phyloP scores from a whole-genome alignment of 73 alveolate species.

The Paramecium octaurelia region DNA sequence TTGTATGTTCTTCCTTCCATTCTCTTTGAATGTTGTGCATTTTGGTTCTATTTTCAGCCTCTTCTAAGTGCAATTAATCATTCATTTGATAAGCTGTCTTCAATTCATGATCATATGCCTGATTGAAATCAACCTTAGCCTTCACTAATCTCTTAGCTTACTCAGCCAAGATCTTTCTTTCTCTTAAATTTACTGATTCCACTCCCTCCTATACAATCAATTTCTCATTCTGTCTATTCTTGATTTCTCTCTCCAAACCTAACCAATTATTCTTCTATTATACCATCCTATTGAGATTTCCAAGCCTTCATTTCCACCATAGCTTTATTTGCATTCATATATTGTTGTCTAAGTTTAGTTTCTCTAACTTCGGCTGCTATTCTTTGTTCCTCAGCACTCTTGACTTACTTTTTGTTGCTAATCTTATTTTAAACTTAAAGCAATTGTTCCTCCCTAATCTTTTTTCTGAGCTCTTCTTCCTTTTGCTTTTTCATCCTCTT shows the following conservation, averaged over 20 bases:
- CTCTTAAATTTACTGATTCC: slow-evolving; percentile 87
- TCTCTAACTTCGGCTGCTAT: slow-evolving; percentile 95
- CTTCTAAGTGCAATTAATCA: slow-evolving; percentile 83
- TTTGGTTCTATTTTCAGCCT: slow-evolving; percentile 81
- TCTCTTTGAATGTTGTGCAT: slow-evolving; percentile 84
- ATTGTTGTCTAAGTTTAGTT: slow-evolving; percentile 91
- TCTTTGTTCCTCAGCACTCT: slow-evolving; percentile 92
- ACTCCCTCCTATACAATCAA: slow-evolving; percentile 87
- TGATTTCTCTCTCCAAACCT: slow-evolving; percentile 95
- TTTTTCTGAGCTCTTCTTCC: slow-evolving; percentile 79
- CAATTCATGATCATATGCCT: slow-evolving; percentile 78
- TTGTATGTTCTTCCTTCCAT: slow-evolving; percentile 69
- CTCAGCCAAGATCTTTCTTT: slow-evolving; percentile 74
- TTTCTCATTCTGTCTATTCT: slow-evolving; percentile 86
- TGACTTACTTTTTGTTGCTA: slow-evolving; percentile 81
- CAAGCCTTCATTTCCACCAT: slow-evolving; percentile 96
- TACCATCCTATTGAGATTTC: slow-evolving; percentile 93
- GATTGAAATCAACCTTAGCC: slow-evolving; percentile 75
- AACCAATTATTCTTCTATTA: not conserved
- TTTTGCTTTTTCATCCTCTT: slow-evolving; percentile 78
- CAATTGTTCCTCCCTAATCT: slow-evolving; percentile 92
- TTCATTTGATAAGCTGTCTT: slow-evolving; percentile 79
- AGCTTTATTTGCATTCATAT: slow-evolving; percentile 92
- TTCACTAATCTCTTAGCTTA: slow-evolving; percentile 81
- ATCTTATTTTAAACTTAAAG: slow-evolving; percentile 88